A percentile compares a stretch with the other conserved stretches of the same genome.
Conservation (phyloP, 371 early-diverging fungal species). For the Actinomortierella ambigua region DNA sequence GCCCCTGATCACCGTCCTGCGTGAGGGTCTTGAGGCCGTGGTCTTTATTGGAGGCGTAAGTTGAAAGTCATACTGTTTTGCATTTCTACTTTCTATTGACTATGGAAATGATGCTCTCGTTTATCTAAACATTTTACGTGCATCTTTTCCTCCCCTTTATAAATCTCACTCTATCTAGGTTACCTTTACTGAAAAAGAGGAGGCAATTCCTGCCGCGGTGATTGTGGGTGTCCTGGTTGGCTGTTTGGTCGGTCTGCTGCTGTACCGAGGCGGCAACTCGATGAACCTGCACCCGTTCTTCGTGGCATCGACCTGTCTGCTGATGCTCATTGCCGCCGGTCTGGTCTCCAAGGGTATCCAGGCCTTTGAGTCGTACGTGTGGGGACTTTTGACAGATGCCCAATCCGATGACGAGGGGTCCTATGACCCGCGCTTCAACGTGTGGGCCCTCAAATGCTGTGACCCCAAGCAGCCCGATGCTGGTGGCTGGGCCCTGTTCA, state of each 20-base stretch:
- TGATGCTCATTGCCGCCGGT: slow-evolving; percentile 82
- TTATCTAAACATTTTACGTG: slow-evolving; percentile 29
- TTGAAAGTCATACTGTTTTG: slow-evolving; percentile 18
- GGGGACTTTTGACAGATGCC: slow-evolving; percentile 48
- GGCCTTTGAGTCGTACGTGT: slow-evolving; percentile 24
- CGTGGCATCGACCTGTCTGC: slow-evolving; percentile 65
- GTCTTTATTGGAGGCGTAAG: slow-evolving; percentile 84
- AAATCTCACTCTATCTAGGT: slow-evolving; percentile 54
- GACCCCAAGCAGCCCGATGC: slow-evolving; percentile 39
- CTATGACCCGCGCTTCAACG: slow-evolving; percentile 51
- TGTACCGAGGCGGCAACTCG: slow-evolving; percentile 72
- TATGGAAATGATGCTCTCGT: slow-evolving; percentile 25
- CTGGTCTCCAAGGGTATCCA: slow-evolving; percentile 61
- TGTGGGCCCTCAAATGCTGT: slow-evolving; percentile 47
- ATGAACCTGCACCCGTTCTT: slow-evolving; percentile 79
- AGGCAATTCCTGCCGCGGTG: slow-evolving; percentile 79
- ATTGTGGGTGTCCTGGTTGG: slow-evolving; percentile 73
- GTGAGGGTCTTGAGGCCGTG: slow-evolving; percentile 84
- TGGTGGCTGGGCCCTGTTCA: slow-evolving; percentile 75
- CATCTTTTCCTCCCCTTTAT: background rate
- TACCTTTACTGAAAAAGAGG: slow-evolving; percentile 61
- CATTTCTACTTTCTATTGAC: no score
- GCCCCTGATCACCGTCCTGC: slow-evolving; percentile 79
- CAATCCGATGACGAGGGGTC: slow-evolving; percentile 49
- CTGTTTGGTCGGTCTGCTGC: slow-evolving; percentile 63